phyloP scores from a whole-genome alignment of 768 basidiomycete genomes.

The Russula earlei region DNA sequence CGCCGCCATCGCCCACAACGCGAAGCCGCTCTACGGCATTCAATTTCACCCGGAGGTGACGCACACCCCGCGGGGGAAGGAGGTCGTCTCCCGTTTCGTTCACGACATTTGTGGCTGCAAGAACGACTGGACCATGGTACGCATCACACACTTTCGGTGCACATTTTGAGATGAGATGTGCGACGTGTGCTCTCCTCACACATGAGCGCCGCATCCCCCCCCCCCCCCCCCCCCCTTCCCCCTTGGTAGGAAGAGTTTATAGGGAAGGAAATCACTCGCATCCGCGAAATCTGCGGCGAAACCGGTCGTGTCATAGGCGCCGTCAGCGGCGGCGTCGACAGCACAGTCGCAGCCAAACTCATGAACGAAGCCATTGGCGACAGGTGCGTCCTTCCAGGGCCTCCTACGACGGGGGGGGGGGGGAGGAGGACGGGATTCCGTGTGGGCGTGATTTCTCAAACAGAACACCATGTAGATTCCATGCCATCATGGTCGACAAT shows the following conservation, averaged over 20 bases:
- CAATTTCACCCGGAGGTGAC: constrained; percentile 99
- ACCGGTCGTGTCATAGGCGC: constrained; percentile 97
- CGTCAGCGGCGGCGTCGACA: constrained; percentile 95
- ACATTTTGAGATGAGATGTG: background rate
- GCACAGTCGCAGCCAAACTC: constrained; percentile 94
- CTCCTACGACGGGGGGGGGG: too few relatives aligned
- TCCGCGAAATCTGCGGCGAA: constrained; percentile 87
- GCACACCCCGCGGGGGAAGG: constrained; percentile 82
- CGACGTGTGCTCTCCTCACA: too few relatives aligned
- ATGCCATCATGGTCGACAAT: constrained; percentile 99
- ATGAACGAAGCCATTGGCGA: constrained; percentile 99
- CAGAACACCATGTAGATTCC: constrained; percentile 60
- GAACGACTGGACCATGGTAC: constrained; percentile 89
- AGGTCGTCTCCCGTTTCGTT: constrained; percentile 81
- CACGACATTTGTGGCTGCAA: constrained; percentile 74
- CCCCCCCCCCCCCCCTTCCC: too few relatives aligned
- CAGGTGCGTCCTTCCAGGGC: constrained; percentile 40
- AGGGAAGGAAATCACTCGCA: constrained; percentile 89
- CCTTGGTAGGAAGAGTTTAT: constrained; percentile 83
- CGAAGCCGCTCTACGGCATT: constrained; percentile 87
- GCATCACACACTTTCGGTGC: background rate
- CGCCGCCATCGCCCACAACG: constrained; percentile 86
- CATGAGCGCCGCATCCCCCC: too few relatives aligned
- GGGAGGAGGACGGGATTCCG: too few relatives aligned
- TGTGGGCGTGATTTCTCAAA: background rate